Evolutionary conservation across 768 basidiomycete species (phyloP), one percentile per base, ranked within the genome.

Genomic region (Tricholoma terreum): DNA sequence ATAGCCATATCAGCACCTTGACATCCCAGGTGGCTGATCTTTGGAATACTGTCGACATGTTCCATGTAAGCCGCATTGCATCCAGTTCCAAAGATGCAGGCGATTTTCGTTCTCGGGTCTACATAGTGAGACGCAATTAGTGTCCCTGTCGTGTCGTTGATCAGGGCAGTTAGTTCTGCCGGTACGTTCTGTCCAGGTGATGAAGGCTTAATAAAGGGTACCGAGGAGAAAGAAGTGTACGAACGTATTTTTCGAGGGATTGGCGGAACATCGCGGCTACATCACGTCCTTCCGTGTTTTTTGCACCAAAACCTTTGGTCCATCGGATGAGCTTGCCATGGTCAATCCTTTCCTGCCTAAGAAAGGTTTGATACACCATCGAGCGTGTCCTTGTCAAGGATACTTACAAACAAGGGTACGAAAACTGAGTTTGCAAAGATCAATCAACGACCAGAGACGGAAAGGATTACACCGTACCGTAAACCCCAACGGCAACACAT

Each of bases 11-110:
- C 79, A 24, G 77, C 80, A 2, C 72, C 76, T 35, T 86, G 83
- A 61, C 95, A 79, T 1, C 86, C 87, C n/a, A 94, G 72, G 52
- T 84, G 62, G 49, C 81, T 79, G 60, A 98, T 84, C 79, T 99
- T 99, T 38, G 89, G 83, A 50, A 98, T 94, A 64, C 88, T 84
- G 40, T 77, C 80, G 14, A 93, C 83, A 56, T 86, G 84, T 69
- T 99, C 96, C 92, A 97, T 95, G 68, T 98, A 98, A 6, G 96
- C 96, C 0, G 96, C 96, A 69, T 98, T 98, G 70, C 95, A 98
- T 0, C 97, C 97, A 6, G 97, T 99, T 36, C 97, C 97, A 65
- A 98, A 96, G 66, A 99, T 98, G 67, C 90, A 89, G 1, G 93
- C 97, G 64, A 98, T 95, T 69, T 90, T 91, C 36, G 96, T 95